These are phyloP conservation scores for Scheffersomyces cryptocercus DNA, from an alignment of 1,139 yeast genomes.

Conservation along the genomic window DNA sequence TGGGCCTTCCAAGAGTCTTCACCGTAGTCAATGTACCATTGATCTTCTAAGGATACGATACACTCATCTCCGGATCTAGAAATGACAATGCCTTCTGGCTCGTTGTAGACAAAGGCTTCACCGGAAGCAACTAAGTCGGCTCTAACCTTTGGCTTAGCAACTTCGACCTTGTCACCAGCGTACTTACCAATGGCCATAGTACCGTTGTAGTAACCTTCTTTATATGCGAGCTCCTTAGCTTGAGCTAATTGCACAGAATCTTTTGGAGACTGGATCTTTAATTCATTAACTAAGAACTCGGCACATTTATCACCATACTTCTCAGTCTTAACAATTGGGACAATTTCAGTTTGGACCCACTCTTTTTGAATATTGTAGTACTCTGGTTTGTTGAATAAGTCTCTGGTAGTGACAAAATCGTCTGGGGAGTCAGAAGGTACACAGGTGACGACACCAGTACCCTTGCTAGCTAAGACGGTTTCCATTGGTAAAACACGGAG, in stretches of 20 bases:
- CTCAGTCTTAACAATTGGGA: conserved; percentile 76
- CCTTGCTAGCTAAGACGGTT: conserved; percentile 89
- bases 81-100: conserved; percentile 87
- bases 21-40: conserved; percentile 98
- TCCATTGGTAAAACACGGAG: conserved; percentile 96
- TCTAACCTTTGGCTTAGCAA: conserved; percentile 84
- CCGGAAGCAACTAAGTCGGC: conserved; percentile 77
- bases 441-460: conserved; percentile 99
- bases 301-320: conserved; percentile 92
- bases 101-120: conserved; percentile 86
- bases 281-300: conserved; percentile 75
- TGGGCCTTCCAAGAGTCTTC: conserved; percentile 88
- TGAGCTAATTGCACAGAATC: conserved; percentile 82
- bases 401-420: conserved; percentile 84
- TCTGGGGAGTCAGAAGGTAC: conserved; percentile 99
- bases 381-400: conserved; percentile 86
- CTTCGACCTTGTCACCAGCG: conserved; percentile 87
- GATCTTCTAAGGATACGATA: conserved; percentile 96
- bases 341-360: conserved; percentile 79
- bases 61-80: conserved; percentile 98
- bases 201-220: conserved; percentile 96
- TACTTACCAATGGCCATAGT: conserved; percentile 76
- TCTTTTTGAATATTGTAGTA: conserved; percentile 81
- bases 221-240: conserved; percentile 94
- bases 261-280: conserved; percentile 94